These are phyloP conservation scores for Dothistroma septosporum DNA, from an alignment of 2,329 filamentous ascomycete genomes.

Conservation along the genomic window DNA sequence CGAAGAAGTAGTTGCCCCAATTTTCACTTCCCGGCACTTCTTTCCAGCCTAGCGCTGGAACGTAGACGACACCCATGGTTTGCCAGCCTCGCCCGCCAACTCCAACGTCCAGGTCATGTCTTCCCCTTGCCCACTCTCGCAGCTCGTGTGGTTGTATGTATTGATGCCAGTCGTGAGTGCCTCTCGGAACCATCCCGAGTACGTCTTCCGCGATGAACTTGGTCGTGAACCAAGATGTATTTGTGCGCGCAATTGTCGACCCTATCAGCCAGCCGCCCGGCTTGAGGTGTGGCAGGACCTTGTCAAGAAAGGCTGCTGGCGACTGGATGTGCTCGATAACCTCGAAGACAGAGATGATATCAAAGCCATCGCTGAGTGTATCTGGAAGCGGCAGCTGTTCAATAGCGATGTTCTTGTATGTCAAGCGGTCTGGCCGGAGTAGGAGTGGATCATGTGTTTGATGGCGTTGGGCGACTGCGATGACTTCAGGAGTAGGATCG, in stretches of 20 bases:
- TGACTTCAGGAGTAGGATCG: conserved; percentile 70
- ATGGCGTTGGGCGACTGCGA: conserved; percentile 71
- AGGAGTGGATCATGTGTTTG: conserved; percentile 69
- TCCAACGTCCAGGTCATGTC: conserved; percentile 45
- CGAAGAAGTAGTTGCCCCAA: conserved; percentile 96
- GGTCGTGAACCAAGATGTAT: conserved; percentile 85
- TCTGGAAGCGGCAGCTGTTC: conserved; percentile 55
- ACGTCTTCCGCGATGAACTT: conserved; percentile 89
- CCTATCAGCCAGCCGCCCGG: conserved; percentile 91
- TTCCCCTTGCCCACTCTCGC: conserved; percentile 43
- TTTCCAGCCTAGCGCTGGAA: conserved; percentile 87
- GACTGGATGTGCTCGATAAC: conserved; percentile 88
- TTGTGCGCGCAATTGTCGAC: conserved; percentile 86
- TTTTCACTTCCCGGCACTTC: conserved; percentile 75
- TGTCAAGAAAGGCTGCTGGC: conserved; percentile 68
- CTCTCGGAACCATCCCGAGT: conserved; percentile 78
- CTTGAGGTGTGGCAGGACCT: conserved; percentile 69
- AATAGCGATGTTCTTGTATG: conserved; percentile 71
- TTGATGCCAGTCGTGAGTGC: conserved; percentile 94
- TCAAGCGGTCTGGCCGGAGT: conserved; percentile 50
- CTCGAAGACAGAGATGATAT: conserved; percentile 85
- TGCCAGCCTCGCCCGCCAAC: conserved; percentile 65
- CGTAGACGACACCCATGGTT: conserved; percentile 80
- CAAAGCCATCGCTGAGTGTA: conserved; percentile 51
- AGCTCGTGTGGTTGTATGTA: conserved; percentile 88